Evolutionary conservation across 2,329 filamentous ascomycete species (phyloP).

Genomic region (Drechslera avenae): DNA sequence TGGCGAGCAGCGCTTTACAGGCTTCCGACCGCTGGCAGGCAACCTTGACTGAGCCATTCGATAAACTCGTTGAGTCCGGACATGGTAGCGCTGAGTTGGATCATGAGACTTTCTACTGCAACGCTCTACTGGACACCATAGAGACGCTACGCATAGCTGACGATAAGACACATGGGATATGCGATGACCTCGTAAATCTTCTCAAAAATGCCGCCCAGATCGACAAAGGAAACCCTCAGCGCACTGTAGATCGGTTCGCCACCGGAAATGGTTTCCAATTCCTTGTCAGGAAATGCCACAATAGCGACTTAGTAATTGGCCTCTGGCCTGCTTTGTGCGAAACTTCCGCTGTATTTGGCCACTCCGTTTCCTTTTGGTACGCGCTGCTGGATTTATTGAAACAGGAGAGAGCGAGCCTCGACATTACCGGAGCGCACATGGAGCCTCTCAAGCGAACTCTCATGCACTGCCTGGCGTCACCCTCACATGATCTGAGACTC

Average conservation of each 20-base stretch:
- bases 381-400: conserved; percentile 62
- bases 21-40: conserved; percentile 39
- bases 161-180: conserved; percentile 27
- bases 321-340: conserved; percentile 70
- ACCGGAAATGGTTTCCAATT: conserved; percentile 75
- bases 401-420: conserved; percentile 62
- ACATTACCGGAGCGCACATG: conserved; percentile 60
- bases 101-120: conserved; percentile 33
- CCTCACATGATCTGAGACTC: conserved; percentile 75
- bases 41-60: conserved; percentile 69
- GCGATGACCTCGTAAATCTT: conserved; percentile 26
- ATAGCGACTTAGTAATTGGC: conserved; percentile 56
- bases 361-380: conserved; percentile 49
- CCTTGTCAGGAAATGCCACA: conserved; percentile 65
- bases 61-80: conserved; percentile 51
- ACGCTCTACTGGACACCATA: conserved; percentile 36
- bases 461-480: conserved; percentile 73
- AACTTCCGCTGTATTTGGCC: conserved; percentile 69
- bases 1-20: conserved; percentile 26
- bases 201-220: conserved; percentile 25
- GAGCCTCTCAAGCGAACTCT: conserved; percentile 68
- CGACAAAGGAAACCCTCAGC: neutral
- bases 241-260: conserved; percentile 61
- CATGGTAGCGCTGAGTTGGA: conserved; percentile 15
- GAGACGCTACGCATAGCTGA: conserved; percentile 27